Percentiles rank a stretch among this genome's conserved stretches.
phyloP scores from a whole-genome alignment of 345 rosid genomes.

The Turritis glabra region DNA sequence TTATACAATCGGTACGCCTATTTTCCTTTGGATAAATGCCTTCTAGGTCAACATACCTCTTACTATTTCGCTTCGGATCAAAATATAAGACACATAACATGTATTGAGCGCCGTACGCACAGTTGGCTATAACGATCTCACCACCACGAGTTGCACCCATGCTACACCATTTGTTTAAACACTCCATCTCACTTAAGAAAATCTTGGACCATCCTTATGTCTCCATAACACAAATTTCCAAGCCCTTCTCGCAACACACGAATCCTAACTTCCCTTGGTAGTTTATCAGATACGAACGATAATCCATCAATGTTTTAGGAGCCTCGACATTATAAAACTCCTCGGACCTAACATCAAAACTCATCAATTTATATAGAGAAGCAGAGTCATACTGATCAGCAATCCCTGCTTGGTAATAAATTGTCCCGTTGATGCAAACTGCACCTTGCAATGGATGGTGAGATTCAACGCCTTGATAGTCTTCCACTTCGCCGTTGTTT shows the following conservation, averaged over 20 bases:
- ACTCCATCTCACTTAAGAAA: not conserved
- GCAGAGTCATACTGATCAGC: not conserved
- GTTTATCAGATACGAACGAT: not conserved
- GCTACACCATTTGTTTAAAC: not conserved
- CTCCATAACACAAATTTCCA: conserved; percentile 4
- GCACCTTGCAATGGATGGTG: not conserved
- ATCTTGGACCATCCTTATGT: not conserved
- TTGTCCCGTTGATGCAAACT: not conserved
- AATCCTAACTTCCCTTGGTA: conserved; percentile 11
- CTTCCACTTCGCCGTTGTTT: not conserved
- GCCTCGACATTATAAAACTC: not conserved
- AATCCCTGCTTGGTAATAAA: not conserved
- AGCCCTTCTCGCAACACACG: not conserved
- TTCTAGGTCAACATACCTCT: too few relatives aligned
- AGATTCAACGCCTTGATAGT: not conserved
- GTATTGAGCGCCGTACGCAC: not conserved
- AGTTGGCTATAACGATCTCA: not conserved
- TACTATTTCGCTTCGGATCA: too few relatives aligned
- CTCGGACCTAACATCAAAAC: conserved; percentile 1
- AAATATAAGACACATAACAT: not conserved
- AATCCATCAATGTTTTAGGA: not conserved
- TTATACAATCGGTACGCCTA: not conserved
- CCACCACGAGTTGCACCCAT: not conserved
- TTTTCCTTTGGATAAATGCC: not conserved
- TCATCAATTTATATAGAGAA: not conserved